A percentile compares a stretch with the other conserved stretches of the same genome.
Evolutionary conservation across 495 filamentous ascomycete genomes (phyloP).

Genomic region (Penicillium simplicissimum): DNA sequence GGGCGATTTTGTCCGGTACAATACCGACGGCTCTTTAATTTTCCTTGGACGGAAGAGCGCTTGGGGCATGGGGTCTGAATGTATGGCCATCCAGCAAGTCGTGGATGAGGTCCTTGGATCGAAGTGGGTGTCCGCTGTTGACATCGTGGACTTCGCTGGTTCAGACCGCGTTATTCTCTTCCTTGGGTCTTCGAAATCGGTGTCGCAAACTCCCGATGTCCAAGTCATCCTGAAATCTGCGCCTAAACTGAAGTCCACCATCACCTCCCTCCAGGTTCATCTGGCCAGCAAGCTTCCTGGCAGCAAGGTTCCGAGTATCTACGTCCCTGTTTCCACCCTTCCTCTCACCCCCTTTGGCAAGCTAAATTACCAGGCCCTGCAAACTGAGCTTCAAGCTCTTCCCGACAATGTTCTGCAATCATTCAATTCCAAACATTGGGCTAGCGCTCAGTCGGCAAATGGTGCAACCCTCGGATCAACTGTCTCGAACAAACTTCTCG

Average conservation of each 20-base stretch:
- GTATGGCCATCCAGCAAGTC: slow-evolving; percentile 47
- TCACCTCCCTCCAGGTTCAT: slow-evolving; percentile 23
- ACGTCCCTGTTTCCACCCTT: slow-evolving; percentile 55
- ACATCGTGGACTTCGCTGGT: slow-evolving; percentile 20
- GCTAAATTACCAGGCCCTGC: slow-evolving; percentile 36
- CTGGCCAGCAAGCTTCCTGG: slow-evolving; percentile 31
- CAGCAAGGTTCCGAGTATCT: slow-evolving; percentile 61
- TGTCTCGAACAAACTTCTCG: slow-evolving; percentile 27
- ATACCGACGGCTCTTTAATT: slow-evolving; percentile 47
- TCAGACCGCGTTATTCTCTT: slow-evolving; percentile 30
- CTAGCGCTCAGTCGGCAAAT: slow-evolving; percentile 9
- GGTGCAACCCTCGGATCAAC: slow-evolving; percentile 8
- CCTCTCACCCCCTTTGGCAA: slow-evolving; percentile 57
- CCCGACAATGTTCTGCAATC: slow-evolving; percentile 13
- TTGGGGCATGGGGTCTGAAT: slow-evolving; percentile 47
- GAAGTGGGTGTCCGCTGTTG: slow-evolving; percentile 27
- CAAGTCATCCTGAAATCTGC: slow-evolving; percentile 19
- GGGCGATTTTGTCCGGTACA: slow-evolving; percentile 56
- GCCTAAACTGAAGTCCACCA: slow-evolving; percentile 19
- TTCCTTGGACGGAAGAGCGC: slow-evolving; percentile 49
- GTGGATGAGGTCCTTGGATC: slow-evolving; percentile 19
- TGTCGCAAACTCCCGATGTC: not conserved
- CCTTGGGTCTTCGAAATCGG: slow-evolving; percentile 17
- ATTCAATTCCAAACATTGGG: slow-evolving; percentile 24
- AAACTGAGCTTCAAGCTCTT: slow-evolving; percentile 19